Evolutionary conservation across 129 eudicot species (phyloP).

Genomic region (Pulicaria dysenterica): DNA sequence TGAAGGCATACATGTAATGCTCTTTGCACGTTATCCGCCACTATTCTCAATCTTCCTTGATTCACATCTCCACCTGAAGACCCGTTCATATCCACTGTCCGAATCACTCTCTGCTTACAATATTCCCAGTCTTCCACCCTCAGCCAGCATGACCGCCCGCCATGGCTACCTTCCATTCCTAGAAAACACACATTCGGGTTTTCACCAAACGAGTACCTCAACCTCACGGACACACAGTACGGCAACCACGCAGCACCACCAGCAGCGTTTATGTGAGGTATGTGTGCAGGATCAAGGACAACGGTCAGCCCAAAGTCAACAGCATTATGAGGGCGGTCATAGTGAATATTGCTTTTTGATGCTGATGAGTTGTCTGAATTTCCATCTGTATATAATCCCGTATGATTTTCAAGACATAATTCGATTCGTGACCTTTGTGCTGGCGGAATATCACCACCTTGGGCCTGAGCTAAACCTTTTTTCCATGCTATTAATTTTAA

Average conservation of each 20-base stretch:
- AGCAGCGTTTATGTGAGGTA: slow-evolving; percentile 88
- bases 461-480: slow-evolving; percentile 70
- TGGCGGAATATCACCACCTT: slow-evolving; percentile 69
- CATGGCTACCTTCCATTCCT: slow-evolving; percentile 99
- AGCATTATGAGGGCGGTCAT: slow-evolving; percentile 76
- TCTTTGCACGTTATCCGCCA: slow-evolving; percentile 87
- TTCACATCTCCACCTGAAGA: slow-evolving; percentile 55
- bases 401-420: slow-evolving; percentile 88
- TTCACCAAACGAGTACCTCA: slow-evolving; percentile 82
- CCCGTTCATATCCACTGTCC: slow-evolving; percentile 71
- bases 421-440: slow-evolving; percentile 86
- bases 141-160: slow-evolving; percentile 92
- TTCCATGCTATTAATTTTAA: slow-evolving; percentile 95
- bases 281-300: slow-evolving; percentile 85
- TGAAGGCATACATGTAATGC: slow-evolving; percentile 70
- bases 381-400: slow-evolving; percentile 57
- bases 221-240: slow-evolving; percentile 86
- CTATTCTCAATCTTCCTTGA: slow-evolving; percentile 82
- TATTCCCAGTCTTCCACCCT: slow-evolving; percentile 84
- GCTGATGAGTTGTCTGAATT: slow-evolving; percentile 52
- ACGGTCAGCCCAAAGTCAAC: slow-evolving; percentile 97
- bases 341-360: slow-evolving; percentile 83
- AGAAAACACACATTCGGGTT: slow-evolving; percentile 69
- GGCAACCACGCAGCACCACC: slow-evolving; percentile 99
- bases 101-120: slow-evolving; percentile 77